Evolutionary conservation across 257 asterid species (phyloP).

Genomic region (Solanum gracilifrons): DNA sequence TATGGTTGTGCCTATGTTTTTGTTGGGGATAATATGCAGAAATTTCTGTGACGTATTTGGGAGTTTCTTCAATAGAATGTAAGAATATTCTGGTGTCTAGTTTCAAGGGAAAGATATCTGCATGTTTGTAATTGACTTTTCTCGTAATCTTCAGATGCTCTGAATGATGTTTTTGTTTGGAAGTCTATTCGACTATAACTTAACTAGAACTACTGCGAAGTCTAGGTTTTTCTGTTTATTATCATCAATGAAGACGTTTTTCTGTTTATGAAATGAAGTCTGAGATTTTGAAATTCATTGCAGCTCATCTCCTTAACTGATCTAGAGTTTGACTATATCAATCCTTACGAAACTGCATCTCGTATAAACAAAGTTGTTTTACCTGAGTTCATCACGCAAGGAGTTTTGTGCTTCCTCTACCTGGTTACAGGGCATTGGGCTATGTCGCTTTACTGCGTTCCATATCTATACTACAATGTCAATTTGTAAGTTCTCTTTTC

Average conservation of each 20-base stretch:
- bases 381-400: constrained; percentile 76
- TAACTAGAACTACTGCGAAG: neutral
- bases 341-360: constrained; percentile 78
- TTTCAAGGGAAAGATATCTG: neutral
- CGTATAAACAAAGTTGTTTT: constrained; percentile 64
- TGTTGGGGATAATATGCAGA: neutral
- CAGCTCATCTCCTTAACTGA: constrained; percentile 93
- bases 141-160: neutral
- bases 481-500: constrained; percentile 51
- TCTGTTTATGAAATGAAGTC: neutral
- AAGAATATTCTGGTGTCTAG: neutral
- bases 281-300: neutral
- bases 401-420: constrained; percentile 64
- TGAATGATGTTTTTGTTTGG: neutral
- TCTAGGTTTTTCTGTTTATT: neutral
- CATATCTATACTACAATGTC: constrained; percentile 67
- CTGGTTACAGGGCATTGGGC: constrained; percentile 80
- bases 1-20: neutral
- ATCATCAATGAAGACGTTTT: neutral
- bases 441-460: constrained; percentile 60
- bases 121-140: neutral
- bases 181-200: neutral
- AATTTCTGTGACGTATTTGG: neutral
- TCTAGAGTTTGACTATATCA: constrained; percentile 79
- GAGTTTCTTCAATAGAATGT: neutral